These are phyloP conservation scores for Alternaria sp. DNA, from an alignment of 2,329 filamentous ascomycete species.

Conservation along the genomic window DNA sequence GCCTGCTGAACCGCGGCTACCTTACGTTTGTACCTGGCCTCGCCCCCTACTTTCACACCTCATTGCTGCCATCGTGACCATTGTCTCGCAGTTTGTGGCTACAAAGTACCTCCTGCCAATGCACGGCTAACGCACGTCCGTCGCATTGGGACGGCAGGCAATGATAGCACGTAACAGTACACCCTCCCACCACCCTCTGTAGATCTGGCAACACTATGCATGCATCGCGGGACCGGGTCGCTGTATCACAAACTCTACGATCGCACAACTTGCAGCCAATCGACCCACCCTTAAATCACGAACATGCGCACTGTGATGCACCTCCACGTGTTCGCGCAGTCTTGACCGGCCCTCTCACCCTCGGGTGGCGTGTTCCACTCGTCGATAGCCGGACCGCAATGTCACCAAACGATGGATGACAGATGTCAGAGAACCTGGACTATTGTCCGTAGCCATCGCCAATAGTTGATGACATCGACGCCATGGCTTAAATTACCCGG, in stretches of 20 bases:
- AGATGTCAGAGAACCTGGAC: slow-evolving; percentile 2
- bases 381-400: slow-evolving; percentile 25
- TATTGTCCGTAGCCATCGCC: slow-evolving; percentile 8
- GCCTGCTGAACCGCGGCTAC: neutral
- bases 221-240: slow-evolving; percentile 35
- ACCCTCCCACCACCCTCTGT: slow-evolving; percentile 21
- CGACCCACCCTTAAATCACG: slow-evolving; percentile 4
- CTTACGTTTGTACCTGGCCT: neutral
- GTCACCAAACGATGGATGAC: slow-evolving; percentile 2
- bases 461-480: slow-evolving; percentile 1
- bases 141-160: slow-evolving; percentile 13
- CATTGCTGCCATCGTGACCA: slow-evolving; percentile 16
- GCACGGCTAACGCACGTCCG: slow-evolving; percentile 18
- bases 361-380: slow-evolving; percentile 10
- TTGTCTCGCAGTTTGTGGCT: slow-evolving; percentile 1
- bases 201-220: slow-evolving; percentile 19
- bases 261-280: slow-evolving; percentile 26
- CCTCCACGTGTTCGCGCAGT: slow-evolving; percentile 20
- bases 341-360: slow-evolving; percentile 10
- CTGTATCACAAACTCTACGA: slow-evolving; percentile 20
- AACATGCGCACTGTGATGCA: slow-evolving; percentile 10
- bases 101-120: neutral
- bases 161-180: slow-evolving; percentile 24
- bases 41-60: slow-evolving; percentile 4
- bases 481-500: neutral